Percentiles rank a stretch among this genome's conserved stretches.
phyloP scores from a whole-genome alignment of 129 eudicot genomes.

The Arctium lappa region DNA sequence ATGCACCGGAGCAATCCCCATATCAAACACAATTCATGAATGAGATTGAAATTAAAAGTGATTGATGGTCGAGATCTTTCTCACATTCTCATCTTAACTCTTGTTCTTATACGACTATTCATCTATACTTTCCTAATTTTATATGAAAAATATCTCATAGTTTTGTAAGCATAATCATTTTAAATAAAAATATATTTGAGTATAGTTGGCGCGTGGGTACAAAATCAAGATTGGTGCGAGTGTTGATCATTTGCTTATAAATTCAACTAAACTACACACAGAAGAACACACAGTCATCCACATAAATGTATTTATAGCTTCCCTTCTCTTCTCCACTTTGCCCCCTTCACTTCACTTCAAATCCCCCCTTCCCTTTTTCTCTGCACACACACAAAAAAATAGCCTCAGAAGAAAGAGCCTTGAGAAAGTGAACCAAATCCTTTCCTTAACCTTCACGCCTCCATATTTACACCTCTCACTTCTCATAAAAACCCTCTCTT shows the following conservation, averaged over 20 bases:
- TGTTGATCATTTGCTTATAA: constrained; percentile 8
- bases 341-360: constrained; percentile 29
- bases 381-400: constrained; percentile 17
- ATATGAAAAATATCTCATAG: too few relatives aligned
- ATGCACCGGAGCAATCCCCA: too few relatives aligned
- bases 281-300: constrained; percentile 3
- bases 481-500: constrained; percentile 13
- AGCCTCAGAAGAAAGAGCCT: constrained; percentile 54
- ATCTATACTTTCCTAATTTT: too few relatives aligned
- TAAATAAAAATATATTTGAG: background rate
- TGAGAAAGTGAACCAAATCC: constrained; percentile 65
- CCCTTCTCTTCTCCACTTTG: constrained; percentile 21
- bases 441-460: constrained; percentile 87
- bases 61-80: too few relatives aligned
- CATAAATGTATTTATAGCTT: constrained; percentile 37
- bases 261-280: constrained; percentile 24
- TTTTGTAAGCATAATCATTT: background rate
- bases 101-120: too few relatives aligned
- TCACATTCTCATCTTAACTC: too few relatives aligned
- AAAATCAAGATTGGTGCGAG: background rate
- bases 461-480: constrained; percentile 31
- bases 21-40: too few relatives aligned
- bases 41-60: too few relatives aligned
- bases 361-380: constrained; percentile 5
- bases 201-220: background rate